Percentiles rank a stretch among this genome's conserved stretches.
These are phyloP conservation scores for Saccharomyces mikatae DNA, from an alignment of 805 yeast species.

Conservation along the genomic window DNA sequence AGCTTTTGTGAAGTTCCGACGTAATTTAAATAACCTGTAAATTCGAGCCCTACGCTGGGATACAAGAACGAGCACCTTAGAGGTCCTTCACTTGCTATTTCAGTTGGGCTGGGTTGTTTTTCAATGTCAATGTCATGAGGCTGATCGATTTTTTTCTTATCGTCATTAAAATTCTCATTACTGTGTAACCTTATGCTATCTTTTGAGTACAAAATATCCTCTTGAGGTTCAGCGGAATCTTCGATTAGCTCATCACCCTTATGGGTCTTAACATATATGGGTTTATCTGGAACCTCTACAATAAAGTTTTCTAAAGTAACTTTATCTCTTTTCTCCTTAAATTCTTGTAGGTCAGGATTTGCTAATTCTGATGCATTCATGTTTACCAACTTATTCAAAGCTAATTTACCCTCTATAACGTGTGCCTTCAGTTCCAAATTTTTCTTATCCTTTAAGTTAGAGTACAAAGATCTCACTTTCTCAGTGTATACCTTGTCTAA, in stretches of 20 bases:
- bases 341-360: conserved; percentile 64
- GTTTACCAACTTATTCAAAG: conserved; percentile 50
- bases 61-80: conserved; percentile 4
- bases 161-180: background rate
- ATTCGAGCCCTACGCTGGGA: conserved; percentile 9
- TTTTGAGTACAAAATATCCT: conserved; percentile 28
- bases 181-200: conserved; percentile 11
- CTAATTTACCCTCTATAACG: conserved; percentile 45
- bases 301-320: conserved; percentile 64
- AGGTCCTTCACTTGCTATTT: background rate
- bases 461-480: conserved; percentile 57
- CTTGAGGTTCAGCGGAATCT: conserved; percentile 33
- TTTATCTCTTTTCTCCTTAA: conserved; percentile 63
- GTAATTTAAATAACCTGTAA: conserved; percentile 9
- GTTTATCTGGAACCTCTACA: conserved; percentile 49
- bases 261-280: conserved; percentile 70
- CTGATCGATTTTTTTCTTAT: background rate
- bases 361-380: conserved; percentile 67
- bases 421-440: conserved; percentile 49
- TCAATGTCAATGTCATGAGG: background rate
- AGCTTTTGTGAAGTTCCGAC: conserved; percentile 12
- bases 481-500: conserved; percentile 43
- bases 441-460: conserved; percentile 50
- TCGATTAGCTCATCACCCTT: conserved; percentile 84
- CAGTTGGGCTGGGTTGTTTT: background rate